Evolutionary conservation across 257 asterid genomes (phyloP).

Genomic region (Penstemon newberryi): DNA sequence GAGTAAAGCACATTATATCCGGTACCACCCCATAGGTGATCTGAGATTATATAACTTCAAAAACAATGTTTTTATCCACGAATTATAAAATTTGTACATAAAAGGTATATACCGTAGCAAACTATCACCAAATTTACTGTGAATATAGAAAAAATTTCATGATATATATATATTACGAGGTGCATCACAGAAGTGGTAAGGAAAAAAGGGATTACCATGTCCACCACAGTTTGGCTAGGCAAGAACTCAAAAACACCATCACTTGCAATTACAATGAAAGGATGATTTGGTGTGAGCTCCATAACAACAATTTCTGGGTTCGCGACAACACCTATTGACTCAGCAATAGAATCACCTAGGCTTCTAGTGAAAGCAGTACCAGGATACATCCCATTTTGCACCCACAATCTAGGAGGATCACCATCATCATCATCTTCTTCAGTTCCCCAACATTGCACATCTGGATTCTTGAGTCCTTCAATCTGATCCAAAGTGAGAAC

Average conservation of each 20-base stretch:
- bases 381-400: constrained; percentile 96
- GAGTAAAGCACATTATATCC: neutral
- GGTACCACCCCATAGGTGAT: too few species aligned
- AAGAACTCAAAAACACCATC: constrained; percentile 97
- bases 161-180: neutral
- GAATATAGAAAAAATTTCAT: neutral
- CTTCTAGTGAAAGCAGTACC: constrained; percentile 99
- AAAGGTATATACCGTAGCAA: neutral
- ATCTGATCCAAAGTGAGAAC: constrained; percentile 97
- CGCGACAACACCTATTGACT: constrained; percentile 88
- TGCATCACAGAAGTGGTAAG: neutral
- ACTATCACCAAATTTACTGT: neutral
- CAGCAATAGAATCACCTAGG: constrained; percentile 94
- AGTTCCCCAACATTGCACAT: constrained; percentile 90
- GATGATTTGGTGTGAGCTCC: constrained; percentile 76
- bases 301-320: constrained; percentile 83
- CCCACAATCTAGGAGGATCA: constrained; percentile 98
- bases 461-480: constrained; percentile 85
- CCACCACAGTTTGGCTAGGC: constrained; percentile 92
- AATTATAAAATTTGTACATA: too few species aligned
- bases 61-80: too few species aligned
- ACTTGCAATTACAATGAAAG: constrained; percentile 90
- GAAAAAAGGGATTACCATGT: constrained; percentile 62
- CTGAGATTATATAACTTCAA: too few species aligned
- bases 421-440: constrained; percentile 98